Evolutionary conservation across 2,329 filamentous ascomycete species (phyloP), one percentile per base, ranked within the genome.

Genomic region (Cadophora sp.): DNA sequence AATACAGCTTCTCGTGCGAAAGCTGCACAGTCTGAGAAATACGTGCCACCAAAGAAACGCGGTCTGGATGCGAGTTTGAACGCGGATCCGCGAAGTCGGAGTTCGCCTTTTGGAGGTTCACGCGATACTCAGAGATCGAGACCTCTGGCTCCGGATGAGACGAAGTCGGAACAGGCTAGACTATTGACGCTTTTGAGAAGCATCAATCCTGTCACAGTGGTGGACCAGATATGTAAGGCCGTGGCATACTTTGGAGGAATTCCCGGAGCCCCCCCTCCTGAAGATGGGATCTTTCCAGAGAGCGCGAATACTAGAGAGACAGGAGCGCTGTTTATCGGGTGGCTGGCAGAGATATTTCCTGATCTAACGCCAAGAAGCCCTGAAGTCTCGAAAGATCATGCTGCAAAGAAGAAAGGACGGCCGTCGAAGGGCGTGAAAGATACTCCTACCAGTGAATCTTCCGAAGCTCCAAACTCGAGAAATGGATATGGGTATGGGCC

Each of bases 311-410:
- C 81, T 14, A 89, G 89, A 74, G 87, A 88, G 3, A 79, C 84
- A 1, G 88, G 88, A 1, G 82, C 83, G 24, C 78, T 87, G 12
- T 87, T 90, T 68, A 82, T 91, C 34, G 84, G 86, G 24, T 90
- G 88, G 87, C 78, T 90, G 55, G 81, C 86, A 14, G 88, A 90
- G 73, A 88, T 91, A 64, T 91, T 90, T 69, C 87, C 87, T 19
- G 72, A 77, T 65, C 58, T 77, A 16, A 68, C 73, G 8, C 61
- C 68, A 29, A 69, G 63, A 48, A 70, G 71, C 43, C 73, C 74
- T 46, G 71, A 73, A 27, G 63, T 71, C 24, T 64, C 69, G 24
- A 67, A 67, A 61, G 59, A 72, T 16, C 48, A 66, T 46, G 66
- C 58, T n/a, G 37, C 60, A 31, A 74, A 75, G 70, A 78, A 73